A percentile compares a stretch with the other conserved stretches of the same genome.
These are phyloP conservation scores for Ganoderma sp. DNA, from an alignment of 1,284 basidiomycete genomes.

Conservation along the genomic window DNA sequence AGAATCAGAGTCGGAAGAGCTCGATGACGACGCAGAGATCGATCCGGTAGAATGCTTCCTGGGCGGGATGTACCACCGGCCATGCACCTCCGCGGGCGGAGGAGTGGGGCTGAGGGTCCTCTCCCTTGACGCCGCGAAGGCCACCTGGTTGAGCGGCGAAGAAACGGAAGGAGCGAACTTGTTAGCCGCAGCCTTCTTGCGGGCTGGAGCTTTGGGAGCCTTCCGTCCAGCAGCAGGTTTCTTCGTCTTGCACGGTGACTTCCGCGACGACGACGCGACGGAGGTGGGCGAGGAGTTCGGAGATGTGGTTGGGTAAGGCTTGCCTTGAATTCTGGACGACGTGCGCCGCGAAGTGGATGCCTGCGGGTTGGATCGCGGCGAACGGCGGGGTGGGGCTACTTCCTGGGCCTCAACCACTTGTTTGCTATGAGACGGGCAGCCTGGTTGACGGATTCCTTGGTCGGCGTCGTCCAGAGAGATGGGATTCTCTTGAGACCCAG, in stretches of 20 bases:
- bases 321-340: background rate
- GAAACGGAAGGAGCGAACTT: slow-evolving; percentile 18
- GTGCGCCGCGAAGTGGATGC: background rate
- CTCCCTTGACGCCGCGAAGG: slow-evolving; percentile 13
- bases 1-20: slow-evolving; percentile 20
- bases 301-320: slow-evolving; percentile 3
- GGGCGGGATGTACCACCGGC: slow-evolving; percentile 6
- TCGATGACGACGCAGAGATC: slow-evolving; percentile 11
- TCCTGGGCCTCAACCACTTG: background rate
- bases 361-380: background rate
- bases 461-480: background rate
- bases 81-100: background rate
- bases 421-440: background rate
- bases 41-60: slow-evolving; percentile 16
- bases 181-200: slow-evolving; percentile 18
- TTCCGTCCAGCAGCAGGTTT: background rate
- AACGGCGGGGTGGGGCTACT: background rate
- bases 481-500: background rate
- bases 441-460: background rate
- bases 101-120: background rate
- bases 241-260: background rate
- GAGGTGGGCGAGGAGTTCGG: background rate
- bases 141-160: slow-evolving; percentile 25
- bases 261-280: background rate
- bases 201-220: background rate